A percentile compares a stretch with the other conserved stretches of the same genome.
Evolutionary conservation across 768 basidiomycete genomes (phyloP).

Genomic region (Fomitopsis serialis): DNA sequence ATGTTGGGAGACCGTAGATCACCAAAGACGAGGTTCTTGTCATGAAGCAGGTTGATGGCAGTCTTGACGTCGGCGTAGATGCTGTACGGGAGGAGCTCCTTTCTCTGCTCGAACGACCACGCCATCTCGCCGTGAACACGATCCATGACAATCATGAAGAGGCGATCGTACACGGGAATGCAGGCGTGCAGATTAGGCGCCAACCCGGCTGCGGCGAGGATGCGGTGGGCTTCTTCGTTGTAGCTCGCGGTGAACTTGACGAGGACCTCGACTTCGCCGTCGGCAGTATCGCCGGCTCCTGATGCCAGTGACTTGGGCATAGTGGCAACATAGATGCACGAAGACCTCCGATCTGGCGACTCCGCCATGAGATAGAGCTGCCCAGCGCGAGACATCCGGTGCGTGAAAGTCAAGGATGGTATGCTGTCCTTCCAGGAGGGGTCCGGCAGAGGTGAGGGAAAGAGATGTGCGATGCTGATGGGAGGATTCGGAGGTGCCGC

Average conservation of each 20-base stretch:
- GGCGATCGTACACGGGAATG: conserved; percentile 1
- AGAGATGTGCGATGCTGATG: not conserved
- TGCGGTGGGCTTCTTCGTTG: conserved; percentile 3
- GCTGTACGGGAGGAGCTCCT: not conserved
- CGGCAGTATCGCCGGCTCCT: not conserved
- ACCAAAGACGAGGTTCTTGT: conserved; percentile 6
- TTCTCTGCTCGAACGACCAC: not conserved
- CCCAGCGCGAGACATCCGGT: not conserved
- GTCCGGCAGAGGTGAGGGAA: not conserved
- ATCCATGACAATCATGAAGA: conserved; percentile 16
- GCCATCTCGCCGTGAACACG: conserved; percentile 1
- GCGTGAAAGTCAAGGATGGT: not conserved
- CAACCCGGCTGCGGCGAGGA: conserved; percentile 3
- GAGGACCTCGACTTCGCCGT: conserved; percentile 1
- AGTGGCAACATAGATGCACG: not conserved
- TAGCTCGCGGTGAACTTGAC: conserved; percentile 12
- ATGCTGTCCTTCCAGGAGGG: not conserved
- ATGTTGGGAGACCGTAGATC: conserved; percentile 11
- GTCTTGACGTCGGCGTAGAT: conserved; percentile 2
- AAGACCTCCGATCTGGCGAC: not conserved
- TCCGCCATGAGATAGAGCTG: not conserved
- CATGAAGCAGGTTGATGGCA: conserved; percentile 8
- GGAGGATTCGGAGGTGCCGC: not conserved
- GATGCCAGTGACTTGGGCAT: not conserved
- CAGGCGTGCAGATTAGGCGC: conserved; percentile 8